Base-by-base conservation (phyloP, 2,329 filamentous ascomycete species). In the Penicillium sp. region DNA sequence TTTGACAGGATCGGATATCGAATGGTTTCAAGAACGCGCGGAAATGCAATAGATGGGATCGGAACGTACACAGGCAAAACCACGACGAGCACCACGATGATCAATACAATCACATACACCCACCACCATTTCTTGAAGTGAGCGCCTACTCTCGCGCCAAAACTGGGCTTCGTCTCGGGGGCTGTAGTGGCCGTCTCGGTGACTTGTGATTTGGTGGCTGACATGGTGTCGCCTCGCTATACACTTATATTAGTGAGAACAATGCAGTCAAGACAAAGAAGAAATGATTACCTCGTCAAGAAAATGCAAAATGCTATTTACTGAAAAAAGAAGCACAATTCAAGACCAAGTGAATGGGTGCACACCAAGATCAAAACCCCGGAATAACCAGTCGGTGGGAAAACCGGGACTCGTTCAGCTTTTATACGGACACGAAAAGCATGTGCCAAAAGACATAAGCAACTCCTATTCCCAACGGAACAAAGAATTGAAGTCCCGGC, bases 61-160 rank as follows among this genome's bases (percentile, higher is more conserved):
- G 12, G 17, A 22, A 65, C 73, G 65, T 68, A 78, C 75, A 81
- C 58, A 25, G 74, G 75, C 22, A 81, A 57, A 2, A 72, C 56
- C 34, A 80, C 58, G 13, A 79, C 65, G 29, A 82, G 58, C 16
- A 75, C 62, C 16, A 72, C 53, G n/a, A 69, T 51, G 37, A 70
- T 64, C 45, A 79, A 64, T 6, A 71, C 55, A 32, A 78, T 65
- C 20, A 77, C 38, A 52, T 75, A 64, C 23, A 68, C 39, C 75
- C 74, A 77, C 75, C 75, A 78, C 48, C 66, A 76, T 38, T 62
- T 62, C 56, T 62, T 66, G 36, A 52, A 65, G 39, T 68, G 59
- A 6, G 58, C 52, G 5, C 39, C 50, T 4, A 61, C 27, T 6
- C 58, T 52, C 10, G 54, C 17, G 4, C 53, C 47, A 30, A 58